Conservation (phyloP, 78 protist species). For the Isochrysis galbana region DNA sequence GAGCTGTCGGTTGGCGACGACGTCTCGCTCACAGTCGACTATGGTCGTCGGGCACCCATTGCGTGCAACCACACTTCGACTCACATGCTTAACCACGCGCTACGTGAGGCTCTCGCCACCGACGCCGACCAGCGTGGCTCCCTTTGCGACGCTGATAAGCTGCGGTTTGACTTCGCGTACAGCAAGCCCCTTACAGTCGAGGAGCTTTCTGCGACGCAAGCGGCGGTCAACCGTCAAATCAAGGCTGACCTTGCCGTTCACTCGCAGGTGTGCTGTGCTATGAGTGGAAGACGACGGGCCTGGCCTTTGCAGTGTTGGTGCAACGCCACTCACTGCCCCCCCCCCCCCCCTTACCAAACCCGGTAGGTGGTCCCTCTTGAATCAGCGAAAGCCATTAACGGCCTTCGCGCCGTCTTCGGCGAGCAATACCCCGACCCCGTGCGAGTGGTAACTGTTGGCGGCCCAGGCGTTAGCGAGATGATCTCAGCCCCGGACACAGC, state of each 20-base stretch:
- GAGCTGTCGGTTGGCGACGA: constrained; percentile 68
- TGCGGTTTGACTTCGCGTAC: constrained; percentile 88
- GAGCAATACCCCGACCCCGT: constrained; percentile 92
- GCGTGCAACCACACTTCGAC: constrained; percentile 94
- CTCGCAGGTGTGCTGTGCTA: constrained; percentile 30
- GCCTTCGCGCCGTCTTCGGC: constrained; percentile 84
- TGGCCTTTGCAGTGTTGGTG: too few species aligned
- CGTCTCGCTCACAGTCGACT: constrained; percentile 68
- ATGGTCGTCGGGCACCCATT: constrained; percentile 74
- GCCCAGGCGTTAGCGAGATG: not conserved
- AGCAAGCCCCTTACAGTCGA: not conserved
- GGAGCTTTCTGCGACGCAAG: not conserved
- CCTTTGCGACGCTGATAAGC: constrained; percentile 68
- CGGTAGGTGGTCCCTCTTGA: constrained; percentile 37
- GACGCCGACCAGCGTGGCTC: constrained; percentile 90
- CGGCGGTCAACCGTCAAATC: constrained; percentile 22
- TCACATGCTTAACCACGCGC: constrained; percentile 91
- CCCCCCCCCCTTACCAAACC: too few species aligned
- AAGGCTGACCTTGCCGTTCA: constrained; percentile 57
- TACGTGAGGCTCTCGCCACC: constrained; percentile 59
- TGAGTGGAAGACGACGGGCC: not conserved
- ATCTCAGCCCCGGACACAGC: not conserved
- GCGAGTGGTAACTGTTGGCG: constrained; percentile 89
- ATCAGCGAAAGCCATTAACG: constrained; percentile 72
- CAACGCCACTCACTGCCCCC: too few species aligned